These are phyloP conservation scores for Lichtheimia corymbifera DNA, from an alignment of 371 early-diverging fungal genomes.

Conservation along the genomic window DNA sequence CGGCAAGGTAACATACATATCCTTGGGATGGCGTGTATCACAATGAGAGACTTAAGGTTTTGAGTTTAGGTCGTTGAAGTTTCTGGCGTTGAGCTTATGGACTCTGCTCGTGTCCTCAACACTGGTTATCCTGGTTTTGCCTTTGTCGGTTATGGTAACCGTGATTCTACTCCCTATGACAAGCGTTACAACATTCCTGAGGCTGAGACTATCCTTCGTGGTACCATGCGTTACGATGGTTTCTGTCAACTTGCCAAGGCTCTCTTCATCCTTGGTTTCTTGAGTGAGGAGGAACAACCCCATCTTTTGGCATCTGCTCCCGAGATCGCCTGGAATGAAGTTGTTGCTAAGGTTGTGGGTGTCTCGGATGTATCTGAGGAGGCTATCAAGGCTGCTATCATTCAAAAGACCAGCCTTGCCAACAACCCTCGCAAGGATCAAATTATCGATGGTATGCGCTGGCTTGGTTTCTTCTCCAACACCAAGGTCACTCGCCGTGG, in stretches of 20 bases:
- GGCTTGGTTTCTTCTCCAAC: conserved; percentile 84
- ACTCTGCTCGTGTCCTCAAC: conserved; percentile 84
- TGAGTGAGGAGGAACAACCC: conserved; percentile 75
- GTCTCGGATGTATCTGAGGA: conserved; percentile 25
- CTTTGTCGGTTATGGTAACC: conserved; percentile 92
- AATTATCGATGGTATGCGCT: conserved; percentile 76
- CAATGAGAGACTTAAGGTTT: too few species aligned
- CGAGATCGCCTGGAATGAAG: conserved; percentile 81
- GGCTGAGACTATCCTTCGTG: conserved; percentile 91
- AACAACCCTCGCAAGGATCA: conserved; percentile 55
- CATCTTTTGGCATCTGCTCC: conserved; percentile 56
- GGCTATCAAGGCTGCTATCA: conserved; percentile 42
- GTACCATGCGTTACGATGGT: conserved; percentile 92
- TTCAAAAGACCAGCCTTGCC: conserved; percentile 48
- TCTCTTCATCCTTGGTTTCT: conserved; percentile 90
- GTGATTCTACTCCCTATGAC: conserved; percentile 94
- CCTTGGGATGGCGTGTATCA: not conserved
- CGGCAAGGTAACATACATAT: conserved; percentile 64
- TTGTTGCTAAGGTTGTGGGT: conserved; percentile 65
- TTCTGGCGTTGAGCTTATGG: conserved; percentile 86
- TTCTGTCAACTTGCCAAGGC: conserved; percentile 92
- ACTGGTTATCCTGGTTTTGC: conserved; percentile 88
- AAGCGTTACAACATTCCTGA: conserved; percentile 96
- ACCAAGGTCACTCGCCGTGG: conserved; percentile 67
- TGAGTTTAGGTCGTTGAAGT: conserved; percentile 74